Conservation (phyloP, 2,329 filamentous ascomycete genomes). For the Arthrobotrys conoides region DNA sequence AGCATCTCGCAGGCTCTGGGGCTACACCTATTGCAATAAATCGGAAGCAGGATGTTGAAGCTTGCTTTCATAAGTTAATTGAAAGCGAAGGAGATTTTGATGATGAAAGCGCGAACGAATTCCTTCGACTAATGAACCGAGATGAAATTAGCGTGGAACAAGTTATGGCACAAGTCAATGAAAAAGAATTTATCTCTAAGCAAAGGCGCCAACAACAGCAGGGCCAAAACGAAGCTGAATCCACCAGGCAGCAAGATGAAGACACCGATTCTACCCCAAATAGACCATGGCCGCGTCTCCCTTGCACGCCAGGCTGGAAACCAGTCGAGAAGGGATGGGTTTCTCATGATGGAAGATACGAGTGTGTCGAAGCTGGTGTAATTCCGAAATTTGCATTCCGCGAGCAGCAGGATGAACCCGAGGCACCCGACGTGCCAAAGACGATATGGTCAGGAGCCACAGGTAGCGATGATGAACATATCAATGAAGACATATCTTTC, state of each 20-base stretch:
- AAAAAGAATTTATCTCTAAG: slow-evolving; percentile 12
- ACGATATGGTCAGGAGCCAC: slow-evolving; percentile 29
- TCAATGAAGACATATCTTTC: slow-evolving; percentile 42
- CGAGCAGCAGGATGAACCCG: background rate
- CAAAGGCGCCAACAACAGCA: background rate
- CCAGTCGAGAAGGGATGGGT: slow-evolving; percentile 36
- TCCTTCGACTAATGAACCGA: slow-evolving; percentile 5
- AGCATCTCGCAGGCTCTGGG: background rate
- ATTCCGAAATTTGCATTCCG: slow-evolving; percentile 40
- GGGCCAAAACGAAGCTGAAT: background rate
- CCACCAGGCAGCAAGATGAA: background rate
- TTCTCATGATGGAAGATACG: slow-evolving; percentile 30
- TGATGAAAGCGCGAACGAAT: background rate
- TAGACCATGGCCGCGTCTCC: slow-evolving; percentile 14
- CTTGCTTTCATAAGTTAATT: background rate
- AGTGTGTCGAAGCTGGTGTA: slow-evolving; percentile 31
- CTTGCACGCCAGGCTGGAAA: slow-evolving; percentile 19
- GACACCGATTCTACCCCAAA: background rate
- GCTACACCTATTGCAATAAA: background rate
- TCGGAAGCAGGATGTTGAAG: background rate
- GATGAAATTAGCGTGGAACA: slow-evolving; percentile 12
- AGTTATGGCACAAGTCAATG: slow-evolving; percentile 16
- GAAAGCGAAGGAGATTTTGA: background rate
- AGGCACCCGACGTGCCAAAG: background rate
- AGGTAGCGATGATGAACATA: slow-evolving; percentile 26